These are phyloP conservation scores for Nitzschia sp. DNA, from an alignment of 108 stramenopile genomes.

Conservation along the genomic window DNA sequence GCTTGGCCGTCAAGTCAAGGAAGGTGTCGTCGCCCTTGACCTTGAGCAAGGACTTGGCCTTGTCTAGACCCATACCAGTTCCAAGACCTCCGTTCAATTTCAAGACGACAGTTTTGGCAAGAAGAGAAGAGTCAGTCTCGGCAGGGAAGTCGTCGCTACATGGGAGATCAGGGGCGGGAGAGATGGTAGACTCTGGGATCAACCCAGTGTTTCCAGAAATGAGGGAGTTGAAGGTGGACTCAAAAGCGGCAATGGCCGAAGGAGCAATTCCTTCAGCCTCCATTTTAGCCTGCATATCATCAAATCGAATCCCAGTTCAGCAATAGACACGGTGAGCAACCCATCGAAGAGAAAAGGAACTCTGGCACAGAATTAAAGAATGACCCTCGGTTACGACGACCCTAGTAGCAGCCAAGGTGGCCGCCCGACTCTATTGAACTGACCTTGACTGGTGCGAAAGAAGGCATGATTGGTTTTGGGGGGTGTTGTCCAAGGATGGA, in stretches of 20 bases:
- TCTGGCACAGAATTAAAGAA: too few species aligned
- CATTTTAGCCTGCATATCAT: conserved; percentile 77
- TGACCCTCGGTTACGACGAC: too few species aligned
- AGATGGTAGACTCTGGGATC: conserved; percentile 91
- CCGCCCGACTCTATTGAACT: background rate
- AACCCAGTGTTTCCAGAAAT: conserved; percentile 94
- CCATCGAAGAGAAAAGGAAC: too few species aligned
- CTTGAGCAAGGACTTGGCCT: conserved; percentile 96
- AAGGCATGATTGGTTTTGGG: conserved; percentile 7
- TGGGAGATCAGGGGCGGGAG: conserved; percentile 89
- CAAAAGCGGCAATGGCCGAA: conserved; percentile 89
- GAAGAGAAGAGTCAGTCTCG: conserved; percentile 71
- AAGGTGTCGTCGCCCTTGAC: conserved; percentile 98
- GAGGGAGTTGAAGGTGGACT: conserved; percentile 85
- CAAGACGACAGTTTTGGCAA: conserved; percentile 92
- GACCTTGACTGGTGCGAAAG: conserved; percentile 23
- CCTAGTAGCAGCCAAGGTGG: too few species aligned
- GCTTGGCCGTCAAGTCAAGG: conserved; percentile 98
- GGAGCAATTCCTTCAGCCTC: conserved; percentile 81
- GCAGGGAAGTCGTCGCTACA: conserved; percentile 57
- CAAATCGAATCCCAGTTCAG: too few species aligned
- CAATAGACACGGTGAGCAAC: too few species aligned
- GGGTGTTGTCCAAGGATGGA: too few species aligned
- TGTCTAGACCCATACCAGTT: conserved; percentile 99
- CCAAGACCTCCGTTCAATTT: conserved; percentile 99